Evolutionary conservation across 2,329 filamentous ascomycete species (phyloP).

Genomic region (Purpureocillium lavendulum): DNA sequence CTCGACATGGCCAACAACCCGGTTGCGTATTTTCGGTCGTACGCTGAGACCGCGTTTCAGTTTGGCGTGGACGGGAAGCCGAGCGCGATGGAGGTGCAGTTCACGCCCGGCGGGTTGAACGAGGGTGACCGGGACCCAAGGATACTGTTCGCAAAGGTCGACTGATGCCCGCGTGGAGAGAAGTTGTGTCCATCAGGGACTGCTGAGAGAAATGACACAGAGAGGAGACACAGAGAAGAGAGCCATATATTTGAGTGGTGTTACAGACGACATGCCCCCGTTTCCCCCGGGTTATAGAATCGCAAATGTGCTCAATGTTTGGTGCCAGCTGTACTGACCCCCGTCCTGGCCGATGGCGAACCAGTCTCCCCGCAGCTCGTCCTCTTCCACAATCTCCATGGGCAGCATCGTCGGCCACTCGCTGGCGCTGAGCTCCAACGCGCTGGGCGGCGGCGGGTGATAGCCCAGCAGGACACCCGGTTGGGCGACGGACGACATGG

Average conservation of each 20-base stretch:
- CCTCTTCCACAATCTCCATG: background rate
- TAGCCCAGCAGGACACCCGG: background rate
- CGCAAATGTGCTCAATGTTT: background rate
- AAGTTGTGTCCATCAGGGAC: background rate
- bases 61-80: background rate
- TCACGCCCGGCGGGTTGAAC: background rate
- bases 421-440: background rate
- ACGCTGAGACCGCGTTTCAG: background rate
- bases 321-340: background rate
- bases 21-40: background rate
- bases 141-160: background rate
- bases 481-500: too few relatives aligned
- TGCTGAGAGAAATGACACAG: background rate
- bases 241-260: too few relatives aligned
- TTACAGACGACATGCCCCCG: too few relatives aligned
- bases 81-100: slow-evolving; percentile 1
- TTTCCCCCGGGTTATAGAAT: too few relatives aligned
- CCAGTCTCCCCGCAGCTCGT: background rate
- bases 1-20: slow-evolving; percentile 6
- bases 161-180: too few relatives aligned
- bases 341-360: background rate
- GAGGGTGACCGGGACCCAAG: background rate
- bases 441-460: background rate
- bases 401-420: background rate
- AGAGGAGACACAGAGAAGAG: too few relatives aligned